Percentiles rank a stretch among this genome's conserved stretches.
phyloP scores from a whole-genome alignment of 208 protist genomes.

The Leishmania turanica region DNA sequence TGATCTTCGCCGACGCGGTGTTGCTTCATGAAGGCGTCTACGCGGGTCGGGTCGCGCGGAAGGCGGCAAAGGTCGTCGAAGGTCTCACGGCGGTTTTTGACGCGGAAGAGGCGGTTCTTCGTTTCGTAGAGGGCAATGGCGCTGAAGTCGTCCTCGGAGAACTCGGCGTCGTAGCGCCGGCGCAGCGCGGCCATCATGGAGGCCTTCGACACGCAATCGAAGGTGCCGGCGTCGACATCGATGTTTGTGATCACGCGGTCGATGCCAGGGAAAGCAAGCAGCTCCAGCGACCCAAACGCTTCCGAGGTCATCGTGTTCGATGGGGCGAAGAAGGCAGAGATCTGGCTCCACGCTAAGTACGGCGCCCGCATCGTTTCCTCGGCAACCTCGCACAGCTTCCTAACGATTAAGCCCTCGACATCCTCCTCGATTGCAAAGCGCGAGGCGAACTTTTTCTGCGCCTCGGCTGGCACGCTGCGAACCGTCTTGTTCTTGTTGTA shows the following conservation, averaged over 20 bases:
- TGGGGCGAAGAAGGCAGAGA: conserved; percentile 73
- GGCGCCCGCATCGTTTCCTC: conserved; percentile 78
- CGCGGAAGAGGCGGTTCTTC: conserved; percentile 36
- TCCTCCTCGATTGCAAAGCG: conserved; percentile 85
- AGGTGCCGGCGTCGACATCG: conserved; percentile 54
- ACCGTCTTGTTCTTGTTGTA: conserved; percentile 21
- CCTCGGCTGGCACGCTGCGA: conserved; percentile 31
- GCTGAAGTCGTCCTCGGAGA: conserved; percentile 44
- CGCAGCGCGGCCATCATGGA: conserved; percentile 47
- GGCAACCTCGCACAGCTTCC: conserved; percentile 46
- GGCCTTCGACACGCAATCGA: conserved; percentile 70
- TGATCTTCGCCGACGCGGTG: conserved; percentile 27
- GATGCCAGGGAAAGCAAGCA: conserved; percentile 88
- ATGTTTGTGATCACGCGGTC: conserved; percentile 86
- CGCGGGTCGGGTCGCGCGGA: conserved; percentile 25
- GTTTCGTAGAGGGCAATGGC: conserved; percentile 42
- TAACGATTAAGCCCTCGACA: conserved; percentile 76
- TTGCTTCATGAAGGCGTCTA: conserved; percentile 33
- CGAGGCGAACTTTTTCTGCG: conserved; percentile 40
- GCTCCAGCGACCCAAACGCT: conserved; percentile 77
- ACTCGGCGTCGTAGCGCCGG: conserved; percentile 26
- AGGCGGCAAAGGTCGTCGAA: conserved; percentile 44
- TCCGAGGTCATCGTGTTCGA: conserved; percentile 56
- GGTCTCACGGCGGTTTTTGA: conserved; percentile 30
- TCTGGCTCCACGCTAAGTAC: conserved; percentile 86